These are phyloP conservation scores for Benincasa hispida DNA, from an alignment of 306 rosid species.

Conservation along the genomic window DNA sequence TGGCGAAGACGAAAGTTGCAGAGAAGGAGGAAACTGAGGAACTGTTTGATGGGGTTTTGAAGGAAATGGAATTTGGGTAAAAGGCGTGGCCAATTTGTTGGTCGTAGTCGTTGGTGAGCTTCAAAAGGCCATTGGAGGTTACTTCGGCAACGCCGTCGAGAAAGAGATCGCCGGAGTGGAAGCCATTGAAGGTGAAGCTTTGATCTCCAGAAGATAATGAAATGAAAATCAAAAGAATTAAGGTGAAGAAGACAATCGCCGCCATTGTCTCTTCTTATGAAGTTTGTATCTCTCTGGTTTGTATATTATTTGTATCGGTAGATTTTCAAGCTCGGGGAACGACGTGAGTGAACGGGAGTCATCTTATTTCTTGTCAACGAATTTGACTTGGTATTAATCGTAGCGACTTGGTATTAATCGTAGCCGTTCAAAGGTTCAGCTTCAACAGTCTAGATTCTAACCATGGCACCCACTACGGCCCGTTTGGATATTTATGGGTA, in stretches of 20 bases:
- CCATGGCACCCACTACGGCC: neutral
- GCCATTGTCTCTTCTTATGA: neutral
- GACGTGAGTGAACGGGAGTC: neutral
- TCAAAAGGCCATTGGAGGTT: slow-evolving; percentile 33
- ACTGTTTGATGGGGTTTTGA: slow-evolving; percentile 21
- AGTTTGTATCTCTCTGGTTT: neutral
- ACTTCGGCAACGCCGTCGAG: slow-evolving; percentile 38
- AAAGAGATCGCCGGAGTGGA: neutral
- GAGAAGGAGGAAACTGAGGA: slow-evolving; percentile 37
- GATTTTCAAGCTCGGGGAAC: neutral
- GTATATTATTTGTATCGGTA: neutral
- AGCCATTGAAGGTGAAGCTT: slow-evolving; percentile 2
- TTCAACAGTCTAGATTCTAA: neutral
- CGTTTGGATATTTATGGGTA: too few species aligned
- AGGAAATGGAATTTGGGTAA: slow-evolving; percentile 27
- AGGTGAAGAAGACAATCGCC: neutral
- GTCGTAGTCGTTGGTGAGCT: slow-evolving; percentile 35
- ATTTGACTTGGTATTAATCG: neutral
- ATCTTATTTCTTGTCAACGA: neutral
- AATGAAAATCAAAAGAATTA: neutral
- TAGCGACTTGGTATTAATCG: neutral
- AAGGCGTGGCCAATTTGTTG: slow-evolving; percentile 47
- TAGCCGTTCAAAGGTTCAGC: neutral
- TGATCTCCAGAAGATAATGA: neutral
- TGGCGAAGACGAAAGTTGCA: slow-evolving; percentile 46